A percentile compares a stretch with the other conserved stretches of the same genome.
These are phyloP conservation scores for Gypsophila paniculata DNA, from an alignment of 179 eudicot genomes.

Conservation along the genomic window DNA sequence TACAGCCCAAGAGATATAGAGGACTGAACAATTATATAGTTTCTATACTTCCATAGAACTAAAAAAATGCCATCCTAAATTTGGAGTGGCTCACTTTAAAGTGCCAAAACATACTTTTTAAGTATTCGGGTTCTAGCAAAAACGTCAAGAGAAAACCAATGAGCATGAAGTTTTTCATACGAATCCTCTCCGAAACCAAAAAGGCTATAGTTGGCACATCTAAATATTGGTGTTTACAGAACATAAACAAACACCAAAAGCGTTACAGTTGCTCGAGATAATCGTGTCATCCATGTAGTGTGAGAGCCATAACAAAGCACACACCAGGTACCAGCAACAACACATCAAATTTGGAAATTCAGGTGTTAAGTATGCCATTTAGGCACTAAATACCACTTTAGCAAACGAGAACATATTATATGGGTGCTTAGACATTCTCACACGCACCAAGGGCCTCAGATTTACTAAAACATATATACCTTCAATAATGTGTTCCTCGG, in stretches of 20 bases:
- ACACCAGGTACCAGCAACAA: neutral
- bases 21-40: neutral
- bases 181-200: neutral
- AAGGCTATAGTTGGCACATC: too few relatives aligned
- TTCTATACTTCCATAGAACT: neutral
- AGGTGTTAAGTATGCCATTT: neutral
- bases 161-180: neutral
- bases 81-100: neutral
- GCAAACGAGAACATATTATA: neutral
- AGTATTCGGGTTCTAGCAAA: neutral
- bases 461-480: conserved; percentile 34
- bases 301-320: neutral
- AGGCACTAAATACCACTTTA: neutral
- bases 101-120: neutral
- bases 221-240: neutral
- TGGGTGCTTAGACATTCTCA: neutral
- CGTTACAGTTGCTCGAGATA: neutral
- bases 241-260: neutral
- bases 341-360: neutral
- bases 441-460: neutral
- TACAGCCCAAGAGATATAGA: neutral
- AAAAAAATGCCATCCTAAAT: neutral
- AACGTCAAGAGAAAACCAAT: neutral
- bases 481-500: conserved; percentile 43
- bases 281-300: neutral